Conservation (phyloP, 805 yeast species). For the Maudiozyma saulgeensis region DNA sequence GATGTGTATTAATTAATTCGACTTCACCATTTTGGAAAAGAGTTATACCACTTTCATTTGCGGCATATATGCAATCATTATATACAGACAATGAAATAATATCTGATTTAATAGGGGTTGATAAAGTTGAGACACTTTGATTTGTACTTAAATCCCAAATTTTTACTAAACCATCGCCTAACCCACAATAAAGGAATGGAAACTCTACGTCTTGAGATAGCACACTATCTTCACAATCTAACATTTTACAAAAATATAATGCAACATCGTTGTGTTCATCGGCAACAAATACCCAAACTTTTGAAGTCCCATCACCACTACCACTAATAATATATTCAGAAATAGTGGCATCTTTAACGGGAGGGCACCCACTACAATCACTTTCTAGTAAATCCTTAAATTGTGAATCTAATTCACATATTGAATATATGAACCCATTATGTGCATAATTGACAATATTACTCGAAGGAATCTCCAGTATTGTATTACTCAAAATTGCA, state of each 20-base stretch:
- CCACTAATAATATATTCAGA: conserved; percentile 47
- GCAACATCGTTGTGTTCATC: conserved; percentile 10
- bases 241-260: conserved; percentile 7
- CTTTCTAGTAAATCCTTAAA: neutral
- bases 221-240: conserved; percentile 58
- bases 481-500: conserved; percentile 13
- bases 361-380: conserved; percentile 1
- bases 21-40: conserved; percentile 37
- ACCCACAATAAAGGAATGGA: conserved; percentile 75
- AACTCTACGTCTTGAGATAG: conserved; percentile 56
- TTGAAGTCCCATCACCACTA: conserved; percentile 88
- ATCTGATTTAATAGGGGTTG: conserved; percentile 35
- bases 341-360: neutral
- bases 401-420: conserved; percentile 24
- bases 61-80: conserved; percentile 25
- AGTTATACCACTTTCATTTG: conserved; percentile 35
- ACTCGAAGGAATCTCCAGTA: conserved; percentile 58
- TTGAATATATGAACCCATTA: conserved; percentile 77
- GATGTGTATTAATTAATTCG: conserved; percentile 43
- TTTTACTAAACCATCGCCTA: conserved; percentile 62
- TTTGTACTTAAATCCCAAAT: conserved; percentile 82
- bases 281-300: conserved; percentile 55
- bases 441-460: conserved; percentile 79
- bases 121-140: conserved; percentile 47
- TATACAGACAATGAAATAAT: conserved; percentile 40